Base-by-base conservation (phyloP, 2,329 filamentous ascomycete species). In the Neophaeococcomyces aloes region DNA sequence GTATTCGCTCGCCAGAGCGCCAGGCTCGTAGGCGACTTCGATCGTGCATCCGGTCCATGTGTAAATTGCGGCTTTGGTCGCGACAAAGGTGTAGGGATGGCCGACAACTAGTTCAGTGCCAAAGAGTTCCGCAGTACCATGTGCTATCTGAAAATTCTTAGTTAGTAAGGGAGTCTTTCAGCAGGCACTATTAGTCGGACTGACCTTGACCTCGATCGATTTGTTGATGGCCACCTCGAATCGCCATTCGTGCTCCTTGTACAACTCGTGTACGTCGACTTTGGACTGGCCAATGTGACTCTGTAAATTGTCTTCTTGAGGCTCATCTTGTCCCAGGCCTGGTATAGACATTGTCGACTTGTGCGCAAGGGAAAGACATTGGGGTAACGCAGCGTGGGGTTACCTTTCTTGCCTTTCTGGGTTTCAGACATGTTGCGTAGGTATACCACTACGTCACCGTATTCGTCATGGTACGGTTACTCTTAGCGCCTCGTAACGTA, bases 1-100 rank as follows among this genome's bases (percentile, higher is more conserved):
- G 56, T 83, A 83, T 59, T 83, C 80, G 65, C 61, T 76, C 65
- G 70, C 76, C 44, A 75, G 68, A 39, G 73, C 72, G 27, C 41
- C 41, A 7, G 21, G 21, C 8, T 68, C 66, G 2, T 81, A 80
- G 33, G 72, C 77, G 47, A 95, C 72, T 62, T 95, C 85, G 48
- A 98, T 68, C 42, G 79, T 79, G 65, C 87, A 95, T 56, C 91
- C 89, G 58, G 89, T 79, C 82, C 86, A 94, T 39, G 88, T 94
- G 62, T 85, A 85, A 57, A 98, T 82, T 48, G 89, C 88, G 46
- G 84, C 83, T 67, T 93, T 93, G 53, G 76, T 76, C 44, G 86
- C 84, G 35, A 76, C 74, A 63, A 98, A 89, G 25, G 73, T 80
- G 67, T 96, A 96, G 7, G 76, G 73, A 40, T 83, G 82, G 45